A percentile compares a stretch with the other conserved stretches of the same genome.
Evolutionary conservation across 2,329 filamentous ascomycete genomes (phyloP).

Genomic region (Zasmidium cellare): DNA sequence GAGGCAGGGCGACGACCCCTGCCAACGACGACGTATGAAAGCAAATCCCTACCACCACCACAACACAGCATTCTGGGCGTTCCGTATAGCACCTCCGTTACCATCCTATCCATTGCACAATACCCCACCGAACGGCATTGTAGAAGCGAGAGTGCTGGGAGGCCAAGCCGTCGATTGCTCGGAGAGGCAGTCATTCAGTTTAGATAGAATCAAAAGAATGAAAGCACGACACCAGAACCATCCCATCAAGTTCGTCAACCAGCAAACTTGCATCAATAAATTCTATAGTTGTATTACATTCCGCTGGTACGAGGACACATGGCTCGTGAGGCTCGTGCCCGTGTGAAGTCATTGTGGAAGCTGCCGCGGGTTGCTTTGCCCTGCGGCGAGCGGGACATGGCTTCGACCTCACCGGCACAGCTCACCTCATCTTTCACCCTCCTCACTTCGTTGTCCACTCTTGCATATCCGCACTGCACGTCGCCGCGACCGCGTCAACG

Average conservation of each 20-base stretch:
- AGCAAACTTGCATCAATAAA: too few species aligned
- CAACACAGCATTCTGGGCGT: conserved; percentile 27
- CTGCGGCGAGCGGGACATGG: background rate
- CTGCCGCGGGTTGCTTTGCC: background rate
- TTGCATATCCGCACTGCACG: background rate
- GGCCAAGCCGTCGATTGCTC: conserved; percentile 12
- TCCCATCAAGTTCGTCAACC: too few species aligned
- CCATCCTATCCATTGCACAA: conserved; percentile 21
- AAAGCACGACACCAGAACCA: background rate
- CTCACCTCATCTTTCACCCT: background rate
- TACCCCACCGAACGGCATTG: conserved; percentile 21
- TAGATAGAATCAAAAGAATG: conserved; percentile 23
- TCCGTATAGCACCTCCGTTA: conserved; percentile 24
- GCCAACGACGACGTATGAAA: conserved; percentile 6
- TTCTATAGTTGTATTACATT: too few species aligned
- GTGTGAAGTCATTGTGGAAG: background rate
- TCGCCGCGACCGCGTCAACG: background rate
- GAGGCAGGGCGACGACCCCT: background rate
- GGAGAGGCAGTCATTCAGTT: conserved; percentile 13
- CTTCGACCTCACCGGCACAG: background rate
- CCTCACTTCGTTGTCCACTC: background rate
- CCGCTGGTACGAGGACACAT: too few species aligned
- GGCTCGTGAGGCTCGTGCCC: background rate
- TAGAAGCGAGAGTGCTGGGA: conserved; percentile 16
- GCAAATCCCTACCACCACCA: conserved; percentile 9